These are phyloP conservation scores for Sarocladiaceae sp. DNA, from an alignment of 2,329 filamentous ascomycete species.

Conservation along the genomic window DNA sequence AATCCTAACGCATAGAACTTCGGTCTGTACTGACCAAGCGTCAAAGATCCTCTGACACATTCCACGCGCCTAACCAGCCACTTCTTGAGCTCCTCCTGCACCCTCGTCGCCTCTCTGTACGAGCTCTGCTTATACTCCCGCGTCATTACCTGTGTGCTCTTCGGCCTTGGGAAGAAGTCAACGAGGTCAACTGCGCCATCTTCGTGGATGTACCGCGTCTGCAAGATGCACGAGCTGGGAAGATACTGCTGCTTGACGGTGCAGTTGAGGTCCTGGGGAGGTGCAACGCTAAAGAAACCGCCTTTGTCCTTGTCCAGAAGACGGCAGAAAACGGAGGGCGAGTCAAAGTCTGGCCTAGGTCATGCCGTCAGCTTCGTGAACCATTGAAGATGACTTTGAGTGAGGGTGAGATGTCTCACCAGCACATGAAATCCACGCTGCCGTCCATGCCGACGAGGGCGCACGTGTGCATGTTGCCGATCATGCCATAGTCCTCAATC, in stretches of 20 bases:
- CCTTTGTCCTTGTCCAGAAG: constrained; percentile 69
- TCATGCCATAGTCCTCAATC: constrained; percentile 73
- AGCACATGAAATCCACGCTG: constrained; percentile 73
- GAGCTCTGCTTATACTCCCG: constrained; percentile 40
- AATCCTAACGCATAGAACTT: background rate
- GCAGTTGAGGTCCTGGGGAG: constrained; percentile 41
- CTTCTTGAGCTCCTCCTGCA: constrained; percentile 59
- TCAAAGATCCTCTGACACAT: constrained; percentile 61
- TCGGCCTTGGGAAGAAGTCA: constrained; percentile 70
- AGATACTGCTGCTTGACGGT: constrained; percentile 76
- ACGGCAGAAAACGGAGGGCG: constrained; percentile 67
- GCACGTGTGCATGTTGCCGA: constrained; percentile 75
- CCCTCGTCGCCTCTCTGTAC: constrained; percentile 45
- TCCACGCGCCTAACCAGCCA: constrained; percentile 67
- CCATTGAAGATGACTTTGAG: background rate
- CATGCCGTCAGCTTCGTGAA: background rate
- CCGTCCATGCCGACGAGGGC: constrained; percentile 69
- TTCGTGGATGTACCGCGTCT: constrained; percentile 72
- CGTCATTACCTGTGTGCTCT: constrained; percentile 46
- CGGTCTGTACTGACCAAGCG: constrained; percentile 41
- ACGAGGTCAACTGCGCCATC: constrained; percentile 66
- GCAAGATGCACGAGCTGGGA: constrained; percentile 66
- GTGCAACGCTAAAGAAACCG: constrained; percentile 64
- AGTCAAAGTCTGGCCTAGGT: constrained; percentile 68
- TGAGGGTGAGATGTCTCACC: constrained; percentile 36